Evolutionary conservation across 164 flowering plant genomes (phyloP).

Genomic region (Liquidambar formosana): DNA sequence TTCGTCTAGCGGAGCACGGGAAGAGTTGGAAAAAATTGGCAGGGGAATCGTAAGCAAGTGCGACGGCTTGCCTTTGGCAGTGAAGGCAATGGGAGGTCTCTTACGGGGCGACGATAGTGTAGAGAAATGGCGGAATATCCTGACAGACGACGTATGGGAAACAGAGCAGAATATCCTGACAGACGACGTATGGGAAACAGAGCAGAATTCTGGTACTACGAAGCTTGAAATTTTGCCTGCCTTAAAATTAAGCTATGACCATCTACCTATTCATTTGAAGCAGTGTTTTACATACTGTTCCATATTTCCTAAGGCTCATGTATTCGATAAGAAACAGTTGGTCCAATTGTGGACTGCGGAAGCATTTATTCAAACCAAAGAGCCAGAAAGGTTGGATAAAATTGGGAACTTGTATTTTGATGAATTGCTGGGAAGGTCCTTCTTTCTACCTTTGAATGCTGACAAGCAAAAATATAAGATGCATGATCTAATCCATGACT

Average conservation of each 20-base stretch:
- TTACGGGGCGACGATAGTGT: too few species aligned
- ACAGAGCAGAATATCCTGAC: not conserved
- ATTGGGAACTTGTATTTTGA: conserved; percentile 26
- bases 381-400: conserved; percentile 9
- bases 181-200: conserved; percentile 7
- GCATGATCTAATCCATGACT: conserved; percentile 33
- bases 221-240: conserved; percentile 12
- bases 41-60: conserved; percentile 15
- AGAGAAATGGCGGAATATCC: too few species aligned
- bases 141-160: conserved; percentile 6
- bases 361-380: conserved; percentile 15
- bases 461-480: conserved; percentile 16
- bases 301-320: conserved; percentile 11
- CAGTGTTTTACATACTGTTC: conserved; percentile 31
- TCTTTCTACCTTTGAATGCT: conserved; percentile 20
- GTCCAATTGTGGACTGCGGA: conserved; percentile 26
- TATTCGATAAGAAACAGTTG: conserved; percentile 7
- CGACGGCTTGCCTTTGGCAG: too few species aligned
- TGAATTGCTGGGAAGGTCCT: conserved; percentile 17
- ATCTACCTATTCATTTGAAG: conserved; percentile 22
- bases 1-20: not conserved
- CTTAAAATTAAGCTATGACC: conserved; percentile 22
- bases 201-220: not conserved
- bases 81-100: conserved; percentile 14
- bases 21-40: conserved; percentile 7